A percentile compares a stretch with the other conserved stretches of the same genome.
Conservation (phyloP, 192 early-diverging fungal species). For the Backusella liffmaniae region DNA sequence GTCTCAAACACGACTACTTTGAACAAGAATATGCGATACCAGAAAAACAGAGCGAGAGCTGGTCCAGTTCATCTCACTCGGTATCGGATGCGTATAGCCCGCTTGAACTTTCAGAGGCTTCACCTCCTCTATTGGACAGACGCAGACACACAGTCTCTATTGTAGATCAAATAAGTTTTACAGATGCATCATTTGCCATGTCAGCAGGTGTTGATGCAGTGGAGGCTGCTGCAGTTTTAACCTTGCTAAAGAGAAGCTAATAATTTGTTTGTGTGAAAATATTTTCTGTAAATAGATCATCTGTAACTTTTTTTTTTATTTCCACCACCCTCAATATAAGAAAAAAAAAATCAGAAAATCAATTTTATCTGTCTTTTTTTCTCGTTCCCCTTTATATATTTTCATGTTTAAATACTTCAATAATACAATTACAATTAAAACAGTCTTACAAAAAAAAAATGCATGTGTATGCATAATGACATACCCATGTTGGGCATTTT, state of each 20-base stretch:
- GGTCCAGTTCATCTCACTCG: constrained; percentile 12
- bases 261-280: neutral
- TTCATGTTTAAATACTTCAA: too few relatives aligned
- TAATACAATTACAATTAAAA: too few relatives aligned
- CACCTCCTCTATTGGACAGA: neutral
- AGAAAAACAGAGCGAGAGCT: constrained; percentile 19
- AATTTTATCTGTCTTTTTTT: neutral
- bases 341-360: neutral
- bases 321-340: neutral
- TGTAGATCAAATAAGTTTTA: constrained; percentile 6
- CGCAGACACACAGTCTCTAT: constrained; percentile 19
- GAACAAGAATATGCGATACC: constrained; percentile 4
- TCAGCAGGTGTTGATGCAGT: constrained; percentile 32
- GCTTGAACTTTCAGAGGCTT: neutral
- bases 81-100: constrained; percentile 13
- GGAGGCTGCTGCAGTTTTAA: constrained; percentile 35
- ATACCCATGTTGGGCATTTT: neutral
- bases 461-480: neutral
- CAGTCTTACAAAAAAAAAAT: neutral
- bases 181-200: constrained; percentile 11
- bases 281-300: neutral
- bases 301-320: neutral
- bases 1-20: constrained; percentile 2
- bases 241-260: constrained; percentile 31
- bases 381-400: neutral